Evolutionary conservation across 768 basidiomycete species (phyloP).

Genomic region (Boletus tomentosulus): DNA sequence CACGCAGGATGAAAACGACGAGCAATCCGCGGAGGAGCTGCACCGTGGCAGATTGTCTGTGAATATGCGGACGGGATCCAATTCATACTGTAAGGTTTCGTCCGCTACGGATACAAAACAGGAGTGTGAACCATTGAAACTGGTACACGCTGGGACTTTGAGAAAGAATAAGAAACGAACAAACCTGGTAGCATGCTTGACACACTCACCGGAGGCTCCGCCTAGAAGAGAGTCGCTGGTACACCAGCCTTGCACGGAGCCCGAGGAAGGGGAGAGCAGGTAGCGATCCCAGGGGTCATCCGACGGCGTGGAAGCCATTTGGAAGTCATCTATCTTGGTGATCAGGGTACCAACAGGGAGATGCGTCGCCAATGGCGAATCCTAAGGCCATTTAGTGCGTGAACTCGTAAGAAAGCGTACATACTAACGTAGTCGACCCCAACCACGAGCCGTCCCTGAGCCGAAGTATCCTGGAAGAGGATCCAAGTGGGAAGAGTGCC

Average conservation of each 20-base stretch:
- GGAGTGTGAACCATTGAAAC: conserved; percentile 14
- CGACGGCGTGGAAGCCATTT: conserved; percentile 31
- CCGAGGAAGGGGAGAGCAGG: conserved; percentile 28
- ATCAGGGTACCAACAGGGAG: conserved; percentile 57
- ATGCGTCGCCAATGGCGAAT: conserved; percentile 57
- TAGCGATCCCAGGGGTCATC: conserved; percentile 46
- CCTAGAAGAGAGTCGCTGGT: conserved; percentile 35
- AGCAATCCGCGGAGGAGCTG: conserved; percentile 33
- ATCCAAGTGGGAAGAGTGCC: conserved; percentile 27
- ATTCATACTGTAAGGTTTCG: conserved; percentile 38
- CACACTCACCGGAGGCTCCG: conserved; percentile 11
- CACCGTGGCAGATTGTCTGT: conserved; percentile 38
- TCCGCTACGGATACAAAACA: conserved; percentile 43
- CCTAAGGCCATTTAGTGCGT: conserved; percentile 33
- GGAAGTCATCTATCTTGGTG: conserved; percentile 59
- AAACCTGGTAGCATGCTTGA: background rate
- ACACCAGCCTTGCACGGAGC: conserved; percentile 58
- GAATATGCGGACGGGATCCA: conserved; percentile 56
- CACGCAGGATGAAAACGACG: conserved; percentile 45
- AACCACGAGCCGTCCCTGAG: conserved; percentile 52
- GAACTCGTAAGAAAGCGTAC: background rate
- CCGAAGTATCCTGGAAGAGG: conserved; percentile 51
- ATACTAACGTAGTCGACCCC: conserved; percentile 48
- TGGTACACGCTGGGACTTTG: conserved; percentile 10
- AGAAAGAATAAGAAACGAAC: background rate